Evolutionary conservation across 2,329 filamentous ascomycete species (phyloP).

Genomic region (Colletotrichum echinochloae): DNA sequence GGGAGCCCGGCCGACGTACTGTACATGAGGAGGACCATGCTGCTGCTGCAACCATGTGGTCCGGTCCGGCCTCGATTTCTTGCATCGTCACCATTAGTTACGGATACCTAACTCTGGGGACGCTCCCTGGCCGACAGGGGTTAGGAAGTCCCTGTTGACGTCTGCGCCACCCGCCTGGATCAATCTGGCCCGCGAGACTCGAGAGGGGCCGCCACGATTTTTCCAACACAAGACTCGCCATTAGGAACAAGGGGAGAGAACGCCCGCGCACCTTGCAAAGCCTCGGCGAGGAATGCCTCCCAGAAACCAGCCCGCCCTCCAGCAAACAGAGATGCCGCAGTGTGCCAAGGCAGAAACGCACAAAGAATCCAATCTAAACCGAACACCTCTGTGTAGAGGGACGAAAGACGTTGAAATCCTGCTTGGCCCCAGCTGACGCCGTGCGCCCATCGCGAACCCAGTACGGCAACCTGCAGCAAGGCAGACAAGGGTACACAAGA

Average conservation of each 20-base stretch:
- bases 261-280: conserved; percentile 3
- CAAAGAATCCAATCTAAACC: neutral
- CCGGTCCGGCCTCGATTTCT: conserved; percentile 25
- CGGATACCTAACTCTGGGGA: conserved; percentile 5
- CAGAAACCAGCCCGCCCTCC: neutral
- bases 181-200: neutral
- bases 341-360: conserved; percentile 14
- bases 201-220: neutral
- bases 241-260: neutral
- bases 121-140: conserved; percentile 18
- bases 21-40: neutral
- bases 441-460: neutral
- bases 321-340: neutral
- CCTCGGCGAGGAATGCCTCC: conserved; percentile 13
- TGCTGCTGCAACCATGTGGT: conserved; percentile 15
- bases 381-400: neutral
- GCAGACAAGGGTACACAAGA: conserved; percentile 4
- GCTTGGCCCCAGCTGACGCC: conserved; percentile 6
- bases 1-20: neutral
- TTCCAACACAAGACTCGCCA: too few relatives aligned
- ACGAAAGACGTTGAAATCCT: neutral
- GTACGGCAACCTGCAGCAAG: conserved; percentile 6
- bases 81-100: conserved; percentile 35
- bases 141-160: neutral
- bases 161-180: conserved; percentile 35